phyloP scores from a whole-genome alignment of 495 filamentous ascomycete species.

The Apiosordaria backusii region DNA sequence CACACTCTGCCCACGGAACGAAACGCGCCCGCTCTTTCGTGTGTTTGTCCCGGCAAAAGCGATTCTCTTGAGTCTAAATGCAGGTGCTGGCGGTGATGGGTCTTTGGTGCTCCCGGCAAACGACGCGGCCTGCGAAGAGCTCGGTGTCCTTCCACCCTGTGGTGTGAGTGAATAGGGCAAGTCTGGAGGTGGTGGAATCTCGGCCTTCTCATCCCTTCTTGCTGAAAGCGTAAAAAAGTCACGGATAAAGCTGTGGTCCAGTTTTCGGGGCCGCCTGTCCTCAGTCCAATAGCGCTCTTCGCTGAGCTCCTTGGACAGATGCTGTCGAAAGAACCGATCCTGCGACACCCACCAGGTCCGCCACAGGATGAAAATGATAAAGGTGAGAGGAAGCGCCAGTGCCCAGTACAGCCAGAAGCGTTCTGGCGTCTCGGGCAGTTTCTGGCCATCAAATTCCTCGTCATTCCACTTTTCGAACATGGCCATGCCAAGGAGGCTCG shows the following conservation, averaged over 20 bases:
- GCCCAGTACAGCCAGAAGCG: slow-evolving; percentile 39
- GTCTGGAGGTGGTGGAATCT: background rate
- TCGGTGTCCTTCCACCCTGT: background rate
- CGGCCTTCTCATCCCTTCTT: slow-evolving; percentile 3
- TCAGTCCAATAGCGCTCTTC: slow-evolving; percentile 37
- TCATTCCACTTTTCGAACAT: slow-evolving; percentile 33
- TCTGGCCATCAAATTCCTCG: slow-evolving; percentile 19
- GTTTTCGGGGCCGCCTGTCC: slow-evolving; percentile 29
- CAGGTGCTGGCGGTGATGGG: background rate
- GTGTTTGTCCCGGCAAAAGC: background rate
- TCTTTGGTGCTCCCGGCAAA: background rate
- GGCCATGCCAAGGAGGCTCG: slow-evolving; percentile 33
- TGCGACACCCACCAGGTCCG: slow-evolving; percentile 38
- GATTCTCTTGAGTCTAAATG: background rate
- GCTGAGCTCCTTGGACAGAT: slow-evolving; percentile 33
- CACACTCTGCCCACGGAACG: background rate
- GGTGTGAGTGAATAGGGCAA: background rate
- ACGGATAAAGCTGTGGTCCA: slow-evolving; percentile 31
- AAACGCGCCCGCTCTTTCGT: background rate
- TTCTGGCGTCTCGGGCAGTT: slow-evolving; percentile 23
- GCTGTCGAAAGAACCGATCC: slow-evolving; percentile 33
- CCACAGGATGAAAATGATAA: slow-evolving; percentile 31
- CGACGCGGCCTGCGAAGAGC: background rate
- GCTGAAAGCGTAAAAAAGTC: slow-evolving; percentile 28
- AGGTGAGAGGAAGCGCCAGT: slow-evolving; percentile 30